phyloP scores from a whole-genome alignment of 2,329 filamentous ascomycete genomes.

The Dendryphion nanum region DNA sequence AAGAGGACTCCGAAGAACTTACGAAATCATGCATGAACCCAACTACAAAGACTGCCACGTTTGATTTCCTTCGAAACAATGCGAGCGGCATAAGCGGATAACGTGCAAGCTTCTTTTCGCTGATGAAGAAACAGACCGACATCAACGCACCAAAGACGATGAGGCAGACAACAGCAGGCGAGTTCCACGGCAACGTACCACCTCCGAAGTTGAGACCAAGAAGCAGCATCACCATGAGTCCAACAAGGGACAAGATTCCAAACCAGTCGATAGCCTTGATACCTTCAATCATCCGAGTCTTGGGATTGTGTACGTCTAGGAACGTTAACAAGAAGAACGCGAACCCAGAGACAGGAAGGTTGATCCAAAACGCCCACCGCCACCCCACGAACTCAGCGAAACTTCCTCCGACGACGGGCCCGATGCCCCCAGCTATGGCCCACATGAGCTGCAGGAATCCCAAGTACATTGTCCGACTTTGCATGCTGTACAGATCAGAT shows the following conservation, averaged over 20 bases:
- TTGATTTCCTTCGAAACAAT: constrained; percentile 62
- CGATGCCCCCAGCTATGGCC: constrained; percentile 43
- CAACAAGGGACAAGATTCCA: constrained; percentile 25
- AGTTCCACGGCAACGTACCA: constrained; percentile 68
- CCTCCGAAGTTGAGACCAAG: constrained; percentile 81
- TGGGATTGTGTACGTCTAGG: constrained; percentile 49
- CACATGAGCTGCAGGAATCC: constrained; percentile 50
- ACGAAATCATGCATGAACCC: constrained; percentile 23
- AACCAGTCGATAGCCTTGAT: constrained; percentile 50
- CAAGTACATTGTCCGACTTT: constrained; percentile 45
- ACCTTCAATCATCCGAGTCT: constrained; percentile 42
- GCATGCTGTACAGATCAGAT: constrained; percentile 52
- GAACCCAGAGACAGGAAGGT: constrained; percentile 36
- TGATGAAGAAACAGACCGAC: constrained; percentile 62
- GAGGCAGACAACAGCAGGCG: constrained; percentile 69
- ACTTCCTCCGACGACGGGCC: constrained; percentile 44
- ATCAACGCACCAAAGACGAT: constrained; percentile 67
- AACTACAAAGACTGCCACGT: constrained; percentile 52
- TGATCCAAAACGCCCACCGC: constrained; percentile 47
- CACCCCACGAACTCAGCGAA: constrained; percentile 41
- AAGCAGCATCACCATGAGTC: constrained; percentile 49
- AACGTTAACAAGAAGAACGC: constrained; percentile 40
- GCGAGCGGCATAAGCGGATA: constrained; percentile 75
- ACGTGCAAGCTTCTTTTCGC: constrained; percentile 67
- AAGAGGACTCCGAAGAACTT: not conserved